A percentile compares a stretch with the other conserved stretches of the same genome.
phyloP scores from a whole-genome alignment of 1,284 basidiomycete genomes.

The Cryptococcus sp. region DNA sequence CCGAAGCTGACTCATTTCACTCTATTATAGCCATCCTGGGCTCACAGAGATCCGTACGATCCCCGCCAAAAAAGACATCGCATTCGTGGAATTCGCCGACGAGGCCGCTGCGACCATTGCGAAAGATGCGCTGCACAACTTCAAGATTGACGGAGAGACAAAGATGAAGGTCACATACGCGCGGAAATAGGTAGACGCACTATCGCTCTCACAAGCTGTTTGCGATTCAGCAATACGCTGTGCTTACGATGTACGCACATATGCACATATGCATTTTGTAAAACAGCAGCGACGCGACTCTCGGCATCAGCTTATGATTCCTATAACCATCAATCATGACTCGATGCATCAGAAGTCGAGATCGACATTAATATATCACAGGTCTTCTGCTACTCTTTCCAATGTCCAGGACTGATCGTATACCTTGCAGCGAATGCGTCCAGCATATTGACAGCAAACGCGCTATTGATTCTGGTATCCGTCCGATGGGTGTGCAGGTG shows the following conservation, averaged over 20 bases:
- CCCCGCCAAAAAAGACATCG: conserved; percentile 91
- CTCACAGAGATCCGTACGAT: conserved; percentile 94
- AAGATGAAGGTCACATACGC: conserved; percentile 75
- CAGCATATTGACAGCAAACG: neutral
- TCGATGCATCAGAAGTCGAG: too few species aligned
- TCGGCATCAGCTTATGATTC: neutral
- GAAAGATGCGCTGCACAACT: conserved; percentile 93
- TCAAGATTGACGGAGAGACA: conserved; percentile 91
- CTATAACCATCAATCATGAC: too few species aligned
- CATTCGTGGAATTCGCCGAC: conserved; percentile 93
- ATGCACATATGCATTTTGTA: neutral
- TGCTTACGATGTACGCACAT: neutral
- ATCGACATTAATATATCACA: too few species aligned
- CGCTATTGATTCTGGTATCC: neutral
- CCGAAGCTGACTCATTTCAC: neutral
- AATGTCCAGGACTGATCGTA: too few species aligned
- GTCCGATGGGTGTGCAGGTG: neutral
- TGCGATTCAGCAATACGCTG: neutral
- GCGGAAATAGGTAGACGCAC: conserved; percentile 31
- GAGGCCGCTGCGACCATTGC: conserved; percentile 84
- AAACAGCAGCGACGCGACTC: neutral
- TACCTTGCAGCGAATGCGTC: too few species aligned
- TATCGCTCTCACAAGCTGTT: conserved; percentile 1
- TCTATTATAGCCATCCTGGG: conserved; percentile 73
- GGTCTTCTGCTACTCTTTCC: too few species aligned